A percentile compares a stretch with the other conserved stretches of the same genome.
Conservation (phyloP, 306 rosid genomes). For the Casuarina glauca region DNA sequence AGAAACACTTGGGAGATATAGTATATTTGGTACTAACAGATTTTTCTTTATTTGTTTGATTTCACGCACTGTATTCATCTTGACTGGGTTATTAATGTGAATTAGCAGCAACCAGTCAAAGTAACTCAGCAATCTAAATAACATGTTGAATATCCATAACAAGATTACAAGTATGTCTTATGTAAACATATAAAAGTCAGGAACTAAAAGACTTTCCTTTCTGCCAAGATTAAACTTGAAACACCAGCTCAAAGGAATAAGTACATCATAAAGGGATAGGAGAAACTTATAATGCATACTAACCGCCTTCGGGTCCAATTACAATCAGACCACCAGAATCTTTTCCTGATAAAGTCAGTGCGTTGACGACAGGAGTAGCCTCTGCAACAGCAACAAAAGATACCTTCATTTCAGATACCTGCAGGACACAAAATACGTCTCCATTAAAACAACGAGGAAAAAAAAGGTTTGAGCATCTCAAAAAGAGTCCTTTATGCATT, state of each 20-base stretch:
- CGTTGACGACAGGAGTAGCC: conserved; percentile 66
- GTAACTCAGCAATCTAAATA: background rate
- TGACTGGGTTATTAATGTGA: background rate
- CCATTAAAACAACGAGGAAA: background rate
- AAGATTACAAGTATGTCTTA: background rate
- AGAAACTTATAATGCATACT: conserved; percentile 21
- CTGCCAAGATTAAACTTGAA: background rate
- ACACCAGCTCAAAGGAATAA: background rate
- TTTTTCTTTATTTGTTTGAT: background rate
- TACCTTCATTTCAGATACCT: conserved; percentile 68
- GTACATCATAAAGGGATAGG: conserved; percentile 2
- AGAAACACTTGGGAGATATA: background rate
- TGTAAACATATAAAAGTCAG: background rate
- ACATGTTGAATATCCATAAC: background rate
- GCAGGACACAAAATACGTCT: conserved; percentile 31
- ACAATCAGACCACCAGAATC: conserved; percentile 66
- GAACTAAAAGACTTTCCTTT: background rate
- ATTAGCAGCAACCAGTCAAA: background rate
- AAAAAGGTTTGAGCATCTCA: conserved; percentile 8
- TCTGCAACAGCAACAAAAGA: conserved; percentile 79
- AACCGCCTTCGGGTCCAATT: conserved; percentile 96
- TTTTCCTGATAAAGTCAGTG: conserved; percentile 43
- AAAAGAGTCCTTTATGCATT: conserved; percentile 2
- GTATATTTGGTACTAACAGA: background rate
- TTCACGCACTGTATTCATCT: no score